Evolutionary conservation across 2,329 filamentous ascomycete genomes (phyloP), one percentile per base, ranked within the genome.

Genomic region (Calonectria fujianensis): DNA sequence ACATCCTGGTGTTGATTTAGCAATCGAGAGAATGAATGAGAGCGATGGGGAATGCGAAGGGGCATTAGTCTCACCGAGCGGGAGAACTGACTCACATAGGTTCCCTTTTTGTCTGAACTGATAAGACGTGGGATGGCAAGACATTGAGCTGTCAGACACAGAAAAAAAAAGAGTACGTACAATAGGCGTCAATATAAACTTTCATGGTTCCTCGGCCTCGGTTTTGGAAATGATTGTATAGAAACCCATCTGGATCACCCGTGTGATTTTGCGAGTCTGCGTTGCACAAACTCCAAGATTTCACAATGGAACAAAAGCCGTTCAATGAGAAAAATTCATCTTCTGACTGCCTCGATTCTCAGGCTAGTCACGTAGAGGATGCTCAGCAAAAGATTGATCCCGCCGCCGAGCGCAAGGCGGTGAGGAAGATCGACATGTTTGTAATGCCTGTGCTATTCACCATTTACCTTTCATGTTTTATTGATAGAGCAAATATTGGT

Each of bases 401-500:
- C 3, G 70, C 63, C 9, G 79, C 78, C 14, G 83, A 85, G 75
- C 70, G 74, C 14, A 82, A 79, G 41, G 80, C 84, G 6, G 76
- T 85, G 18, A 69, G 76, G 50, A 85, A 85, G 70, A 81, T 85
- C 7, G 84, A 85, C 65, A 45, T 78, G 20, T 80, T 80, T 64
- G 81, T 85, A 27, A 80, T 83, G 4, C 84, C 84, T 66, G 87
- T 91, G 70, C 88, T 91, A 73, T 90, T 90, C 86, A 81, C 90
- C 61, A 85, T 91, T 6, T 92, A 91, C 75, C 79, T 92, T 27
- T 85, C 86, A 5, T 90, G 87, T 74, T 91, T 90, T 77, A 83
- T 91, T 51, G 91, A 92, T 80, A 86, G 90, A 69, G 85, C 85
- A 27, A 90, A 90, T 76, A 90, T 91, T 81, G 83, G 81, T 74